Base-by-base conservation (phyloP, 306 rosid genomes). In the Trichosanthes truncata region DNA sequence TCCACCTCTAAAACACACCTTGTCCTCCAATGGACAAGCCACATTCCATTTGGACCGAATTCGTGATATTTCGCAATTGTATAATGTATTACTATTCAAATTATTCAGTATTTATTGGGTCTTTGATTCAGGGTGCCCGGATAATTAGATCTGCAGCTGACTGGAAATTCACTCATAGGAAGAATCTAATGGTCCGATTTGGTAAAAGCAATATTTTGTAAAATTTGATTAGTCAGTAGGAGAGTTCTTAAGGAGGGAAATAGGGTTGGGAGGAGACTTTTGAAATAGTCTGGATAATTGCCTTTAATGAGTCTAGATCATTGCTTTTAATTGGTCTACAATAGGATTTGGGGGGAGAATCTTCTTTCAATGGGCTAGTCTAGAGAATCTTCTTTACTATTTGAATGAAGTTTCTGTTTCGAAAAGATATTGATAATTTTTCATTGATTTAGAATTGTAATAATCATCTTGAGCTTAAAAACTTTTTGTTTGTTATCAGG, bases 401-500 rank as follows among this genome's bases (percentile, higher is more conserved):
- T 67, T 67, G 8, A 67, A 9, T 67, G 74, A n/a, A 67, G 51
- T 67, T 38, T 38, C 29, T 9, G 18, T 9, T 21, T 67, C 10
- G 0, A 67, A n/a, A 23, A 21, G 17, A 4, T 68, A 41, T 3
- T 12, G 15, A 13, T 15, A 21, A 25, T 26, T n/a, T 73, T 29
- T 46, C 21, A 25, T 73, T 48, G 7, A n/a, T 26, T 13, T 56
- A 20, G 17, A 8, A 52, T 9, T 1, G 33, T 53, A 53, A 33
- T 77, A 15, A 31, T 76, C 38, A 43, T 77, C 15, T 59, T 56
- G 33, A 9, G 29, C 79, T n/a, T 65, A n/a, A 38, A 15, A 67
- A 14, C 62, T 69, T 80, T 76, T 82, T 80, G 21, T 57, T 38
- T 82, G 48, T 81, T 78, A 61, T 89, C 84, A 95, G 98, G 97